Percentiles rank a stretch among this genome's conserved stretches.
phyloP scores from a whole-genome alignment of 1,284 basidiomycete genomes.

The Austroboletus olivaceoglutinosus region DNA sequence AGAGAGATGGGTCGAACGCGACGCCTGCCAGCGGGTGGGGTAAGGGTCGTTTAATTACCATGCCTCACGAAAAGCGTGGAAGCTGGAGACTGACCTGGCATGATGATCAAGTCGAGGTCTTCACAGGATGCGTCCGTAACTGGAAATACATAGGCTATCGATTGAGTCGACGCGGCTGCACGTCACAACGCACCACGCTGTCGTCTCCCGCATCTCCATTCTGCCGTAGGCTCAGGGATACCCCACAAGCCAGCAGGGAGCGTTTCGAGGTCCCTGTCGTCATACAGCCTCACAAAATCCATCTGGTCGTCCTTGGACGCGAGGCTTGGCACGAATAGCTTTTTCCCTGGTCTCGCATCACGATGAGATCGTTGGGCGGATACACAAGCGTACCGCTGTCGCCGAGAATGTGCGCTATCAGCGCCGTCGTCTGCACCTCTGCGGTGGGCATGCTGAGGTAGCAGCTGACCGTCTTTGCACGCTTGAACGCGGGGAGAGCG shows the following conservation, averaged over 20 bases:
- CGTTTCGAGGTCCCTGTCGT: constrained; percentile 52
- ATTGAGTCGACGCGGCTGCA: constrained; percentile 1
- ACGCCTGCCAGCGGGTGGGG: constrained; percentile 47
- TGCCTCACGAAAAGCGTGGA: constrained; percentile 6
- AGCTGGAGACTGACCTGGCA: constrained; percentile 56
- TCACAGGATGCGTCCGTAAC: constrained; percentile 44
- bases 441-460: constrained; percentile 75
- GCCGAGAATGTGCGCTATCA: constrained; percentile 33
- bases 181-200: constrained; percentile 45
- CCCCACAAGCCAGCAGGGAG: constrained; percentile 67
- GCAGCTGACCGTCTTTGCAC: constrained; percentile 58
- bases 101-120: constrained; percentile 61
- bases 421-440: constrained; percentile 58
- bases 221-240: constrained; percentile 62
- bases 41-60: constrained; percentile 8
- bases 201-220: constrained; percentile 45
- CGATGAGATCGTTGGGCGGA: not conserved
- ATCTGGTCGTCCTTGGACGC: constrained; percentile 48
- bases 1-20: constrained; percentile 70
- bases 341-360: constrained; percentile 51
- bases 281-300: constrained; percentile 64
- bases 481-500: constrained; percentile 49
- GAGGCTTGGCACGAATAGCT: constrained; percentile 69
- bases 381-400: constrained; percentile 19
- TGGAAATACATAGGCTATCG: constrained; percentile 23